Conservation (phyloP, 2,329 filamentous ascomycete species). For the Epichloe coenophiala region DNA sequence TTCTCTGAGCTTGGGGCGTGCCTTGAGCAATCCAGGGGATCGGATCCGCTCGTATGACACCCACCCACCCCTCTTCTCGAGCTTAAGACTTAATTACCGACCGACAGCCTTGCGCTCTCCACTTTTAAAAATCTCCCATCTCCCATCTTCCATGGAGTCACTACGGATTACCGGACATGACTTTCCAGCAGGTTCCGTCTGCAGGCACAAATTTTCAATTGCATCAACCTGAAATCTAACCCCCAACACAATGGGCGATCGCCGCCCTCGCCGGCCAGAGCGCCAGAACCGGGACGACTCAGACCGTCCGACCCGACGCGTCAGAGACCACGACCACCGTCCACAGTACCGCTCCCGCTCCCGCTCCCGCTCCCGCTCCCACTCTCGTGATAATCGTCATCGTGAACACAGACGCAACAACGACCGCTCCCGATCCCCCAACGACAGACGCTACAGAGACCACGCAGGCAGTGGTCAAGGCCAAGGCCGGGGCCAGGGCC, state of each 20-base stretch:
- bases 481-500: fast-evolving
- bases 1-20: conserved; percentile 9
- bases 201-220: neutral
- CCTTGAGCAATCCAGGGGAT: neutral
- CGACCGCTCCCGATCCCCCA: conserved; percentile 14
- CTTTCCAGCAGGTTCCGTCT: neutral
- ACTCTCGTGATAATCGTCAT: conserved; percentile 16
- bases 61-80: too few species aligned
- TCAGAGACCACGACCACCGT: conserved; percentile 16
- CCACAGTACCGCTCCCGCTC: conserved; percentile 14
- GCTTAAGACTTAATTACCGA: too few species aligned
- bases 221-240: neutral
- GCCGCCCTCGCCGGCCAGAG: conserved; percentile 28
- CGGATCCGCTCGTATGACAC: neutral
- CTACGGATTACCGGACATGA: neutral
- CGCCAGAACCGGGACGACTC: conserved; percentile 48
- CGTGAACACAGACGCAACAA: conserved; percentile 21
- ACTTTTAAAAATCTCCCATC: neutral
- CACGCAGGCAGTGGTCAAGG: conserved; percentile 3
- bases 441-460: conserved; percentile 5
- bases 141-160: too few species aligned
- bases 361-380: too few species aligned
- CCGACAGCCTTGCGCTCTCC: neutral
- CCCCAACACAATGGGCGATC: conserved; percentile 18
- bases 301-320: conserved; percentile 22